Base-by-base conservation (phyloP, 1,284 basidiomycete species). In the Sanghuangporus weigelae region DNA sequence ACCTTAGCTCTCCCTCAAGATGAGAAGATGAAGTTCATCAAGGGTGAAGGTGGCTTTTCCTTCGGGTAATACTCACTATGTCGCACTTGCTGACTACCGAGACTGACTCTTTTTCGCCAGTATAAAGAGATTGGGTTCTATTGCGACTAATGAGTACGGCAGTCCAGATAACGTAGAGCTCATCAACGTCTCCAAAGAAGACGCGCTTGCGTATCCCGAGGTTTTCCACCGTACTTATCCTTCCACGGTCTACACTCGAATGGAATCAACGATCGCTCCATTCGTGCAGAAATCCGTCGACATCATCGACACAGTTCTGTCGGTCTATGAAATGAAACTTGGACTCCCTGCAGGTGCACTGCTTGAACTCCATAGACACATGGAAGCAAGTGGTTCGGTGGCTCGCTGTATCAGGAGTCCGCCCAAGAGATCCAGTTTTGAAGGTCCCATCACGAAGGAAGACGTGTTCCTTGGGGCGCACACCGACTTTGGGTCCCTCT, bases 131-230 rank as follows among this genome's bases (percentile, higher is more conserved):
- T 78, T 79, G 0, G 88, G 87, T 2, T 80, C 81, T 0, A 85
- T 81, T 64, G 85, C 83, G n/a, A 81, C 85, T 2, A 84, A 90
- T 68, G 81, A 83, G 16, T 77, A 77, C 16, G 87, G 87, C 49
- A 71, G 73, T 42, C 66, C 72, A 7, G 87, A 89, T 70, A 81
- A 80, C 0, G 79, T 81, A 14, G 86, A 89, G 68, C 88, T 87
- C 73, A 75, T 89, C 66, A 89, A 89, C 68, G 72, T 89, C 26
- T 75, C 87, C 0, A 85, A 87, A 69, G 86, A 90, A 69, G 87
- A 90, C 65, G 83, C 78, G 0, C 70, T 88, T 0, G 78, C 83
- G 0, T 88, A 78, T 74, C 86, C 86, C 0, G 66, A 73, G 1
- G 73, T 78, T 26, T 77, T 76, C 8, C 79, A 82, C 44, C 80